Percentiles rank a stretch among this genome's conserved stretches.
Evolutionary conservation across 495 filamentous ascomycete species (phyloP).

Genomic region (Talaromyces borbonicus): DNA sequence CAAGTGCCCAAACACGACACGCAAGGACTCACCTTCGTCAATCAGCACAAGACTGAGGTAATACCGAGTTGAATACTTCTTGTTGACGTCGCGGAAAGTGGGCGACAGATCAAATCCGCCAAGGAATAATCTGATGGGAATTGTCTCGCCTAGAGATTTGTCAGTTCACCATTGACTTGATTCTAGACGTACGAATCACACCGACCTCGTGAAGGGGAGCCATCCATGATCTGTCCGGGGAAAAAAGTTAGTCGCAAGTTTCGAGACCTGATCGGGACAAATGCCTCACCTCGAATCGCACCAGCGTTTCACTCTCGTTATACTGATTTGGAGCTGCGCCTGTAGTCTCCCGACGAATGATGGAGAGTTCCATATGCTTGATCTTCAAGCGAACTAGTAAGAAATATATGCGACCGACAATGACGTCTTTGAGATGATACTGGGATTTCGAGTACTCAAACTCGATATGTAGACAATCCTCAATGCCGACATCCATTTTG

Average conservation of each 20-base stretch:
- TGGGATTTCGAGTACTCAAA: constrained; percentile 99
- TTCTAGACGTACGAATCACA: constrained; percentile 1
- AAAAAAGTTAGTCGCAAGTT: not conserved
- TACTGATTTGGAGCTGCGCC: constrained; percentile 99
- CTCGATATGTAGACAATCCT: constrained; percentile 98
- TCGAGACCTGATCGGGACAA: constrained; percentile 7
- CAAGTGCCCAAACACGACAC: not conserved
- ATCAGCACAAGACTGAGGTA: constrained; percentile 95
- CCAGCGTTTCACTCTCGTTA: constrained; percentile 97
- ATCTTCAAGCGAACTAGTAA: constrained; percentile 96
- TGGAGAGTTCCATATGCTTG: constrained; percentile 98
- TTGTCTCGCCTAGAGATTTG: constrained; percentile 65
- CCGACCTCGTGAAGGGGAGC: constrained; percentile 81
- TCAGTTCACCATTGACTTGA: not conserved
- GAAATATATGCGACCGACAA: constrained; percentile 98
- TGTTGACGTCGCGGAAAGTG: constrained; percentile 99
- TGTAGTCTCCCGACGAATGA: constrained; percentile 94
- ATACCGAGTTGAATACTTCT: constrained; percentile 98
- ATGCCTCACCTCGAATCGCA: constrained; percentile 92
- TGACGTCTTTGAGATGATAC: constrained; percentile 99
- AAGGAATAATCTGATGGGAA: constrained; percentile 94
- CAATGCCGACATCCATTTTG: constrained; percentile 99
- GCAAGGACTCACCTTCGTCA: constrained; percentile 64
- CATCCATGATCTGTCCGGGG: constrained; percentile 82
- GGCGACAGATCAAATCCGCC: constrained; percentile 96